Base-by-base conservation (phyloP, 306 rosid genomes). In the Rosa multiflora region DNA sequence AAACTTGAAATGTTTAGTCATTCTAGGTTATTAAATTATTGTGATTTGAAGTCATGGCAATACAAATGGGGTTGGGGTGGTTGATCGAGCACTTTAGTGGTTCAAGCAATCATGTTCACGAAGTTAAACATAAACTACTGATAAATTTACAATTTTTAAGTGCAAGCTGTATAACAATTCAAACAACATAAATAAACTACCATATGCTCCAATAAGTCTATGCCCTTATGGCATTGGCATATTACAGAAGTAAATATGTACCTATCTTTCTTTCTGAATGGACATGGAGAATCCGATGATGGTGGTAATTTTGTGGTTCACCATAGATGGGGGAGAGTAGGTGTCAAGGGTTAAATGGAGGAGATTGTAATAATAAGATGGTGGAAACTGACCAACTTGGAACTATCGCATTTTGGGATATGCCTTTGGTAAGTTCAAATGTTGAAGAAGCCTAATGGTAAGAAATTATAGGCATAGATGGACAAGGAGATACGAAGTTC, bases 261-360 rank as follows among this genome's bases (percentile, higher is more conserved):
- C 43, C 43, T 47, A 59, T 58, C 78, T 13, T 61, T 32, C 73
- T 40, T 48, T 20, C 71, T 67, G 21, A 51, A 20, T 70, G 72
- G 72, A 76, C 48, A 26, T 75, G 87, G 92, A 93, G 99, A 95
- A 90, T 91, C 91, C 66, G 96, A 95, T 82, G 89, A 37, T 84
- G 94, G 97, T 42, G 80, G 91, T 55, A 80, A 80, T 69, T 90
- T 85, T 85, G 90, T 93, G 88, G 87, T 95, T 82, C 93, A 90
- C 88, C 75, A 82, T 79, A 91, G 99, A 83, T 95, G 99, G 96
- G 99, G 98, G 83, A 92, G 99, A 81, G 96, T 95, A 29, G 98
- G 99, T 43, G 73, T 93, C 72, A 92, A 91, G 88, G 99, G 98
- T 59, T 98, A 93, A 81, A 83, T 26, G 29, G 29, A 26, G 29